A percentile compares a stretch with the other conserved stretches of the same genome.
Evolutionary conservation across 371 early-diverging fungal species (phyloP).

Genomic region (Rhizopus microsporus): DNA sequence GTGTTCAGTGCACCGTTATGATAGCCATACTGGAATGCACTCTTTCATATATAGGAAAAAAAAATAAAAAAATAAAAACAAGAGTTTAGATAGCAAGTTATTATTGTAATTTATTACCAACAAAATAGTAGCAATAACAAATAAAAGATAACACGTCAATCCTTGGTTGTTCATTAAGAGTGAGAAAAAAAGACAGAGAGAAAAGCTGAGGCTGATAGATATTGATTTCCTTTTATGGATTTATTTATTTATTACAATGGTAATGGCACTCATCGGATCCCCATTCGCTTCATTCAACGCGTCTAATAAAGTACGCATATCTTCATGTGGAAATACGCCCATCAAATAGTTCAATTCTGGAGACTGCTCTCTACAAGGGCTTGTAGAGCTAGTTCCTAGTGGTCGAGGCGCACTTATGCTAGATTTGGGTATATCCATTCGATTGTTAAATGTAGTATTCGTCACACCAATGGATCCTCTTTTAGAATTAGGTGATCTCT

Average conservation of each 20-base stretch:
- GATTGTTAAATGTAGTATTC: not conserved
- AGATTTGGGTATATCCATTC: slow-evolving; percentile 10
- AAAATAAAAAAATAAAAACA: not conserved
- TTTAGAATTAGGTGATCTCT: not conserved
- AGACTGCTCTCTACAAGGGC: not conserved
- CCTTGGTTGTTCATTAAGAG: slow-evolving; percentile 16
- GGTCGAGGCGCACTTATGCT: slow-evolving; percentile 22
- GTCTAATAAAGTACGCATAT: slow-evolving; percentile 14
- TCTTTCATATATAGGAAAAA: slow-evolving; percentile 21
- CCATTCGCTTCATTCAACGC: slow-evolving; percentile 29
- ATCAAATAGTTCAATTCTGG: slow-evolving; percentile 19
- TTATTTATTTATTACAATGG: slow-evolving; percentile 15
- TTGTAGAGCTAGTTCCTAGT: not conserved
- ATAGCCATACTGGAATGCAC: slow-evolving; percentile 82
- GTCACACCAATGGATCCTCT: not conserved
- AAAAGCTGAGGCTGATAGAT: not conserved
- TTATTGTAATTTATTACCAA: slow-evolving; percentile 27
- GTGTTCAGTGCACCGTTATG: slow-evolving; percentile 84
- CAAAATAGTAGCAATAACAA: slow-evolving; percentile 41
- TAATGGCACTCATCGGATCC: slow-evolving; percentile 25
- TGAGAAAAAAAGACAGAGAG: slow-evolving; percentile 1
- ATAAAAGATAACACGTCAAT: slow-evolving; percentile 35
- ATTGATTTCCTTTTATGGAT: not conserved
- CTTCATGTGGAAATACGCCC: slow-evolving; percentile 23
- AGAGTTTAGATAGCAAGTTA: not conserved